Conservation (phyloP, 495 filamentous ascomycete genomes). For the Aspergillus funiculosus region DNA sequence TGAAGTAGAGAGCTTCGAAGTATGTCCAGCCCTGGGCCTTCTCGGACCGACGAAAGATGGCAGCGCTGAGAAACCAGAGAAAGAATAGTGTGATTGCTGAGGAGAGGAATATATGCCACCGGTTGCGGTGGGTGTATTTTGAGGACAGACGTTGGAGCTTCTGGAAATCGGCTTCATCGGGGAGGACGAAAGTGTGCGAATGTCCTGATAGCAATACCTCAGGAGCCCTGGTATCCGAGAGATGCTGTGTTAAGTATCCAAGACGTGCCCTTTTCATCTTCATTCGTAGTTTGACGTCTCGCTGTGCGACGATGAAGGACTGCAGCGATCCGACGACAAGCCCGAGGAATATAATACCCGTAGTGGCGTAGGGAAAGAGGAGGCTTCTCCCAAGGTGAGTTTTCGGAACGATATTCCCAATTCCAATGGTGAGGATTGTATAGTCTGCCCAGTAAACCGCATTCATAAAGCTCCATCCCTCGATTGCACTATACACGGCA, state of each 20-base stretch:
- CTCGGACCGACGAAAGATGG: constrained; percentile 60
- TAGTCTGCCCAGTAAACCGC: constrained; percentile 79
- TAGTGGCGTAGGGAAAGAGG: constrained; percentile 72
- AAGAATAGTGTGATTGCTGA: constrained; percentile 45
- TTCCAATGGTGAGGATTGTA: constrained; percentile 78
- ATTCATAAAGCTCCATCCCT: constrained; percentile 81
- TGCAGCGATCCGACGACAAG: constrained; percentile 73
- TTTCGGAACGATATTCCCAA: constrained; percentile 61
- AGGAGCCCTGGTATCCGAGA: too few relatives aligned
- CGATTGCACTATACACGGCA: constrained; percentile 62
- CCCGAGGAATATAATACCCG: constrained; percentile 78
- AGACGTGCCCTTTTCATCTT: constrained; percentile 63
- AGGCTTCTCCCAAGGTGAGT: constrained; percentile 61
- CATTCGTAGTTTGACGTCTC: constrained; percentile 56
- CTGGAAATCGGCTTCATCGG: neutral
- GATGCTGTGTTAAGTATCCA: constrained; percentile 59
- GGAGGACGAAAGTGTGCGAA: too few relatives aligned
- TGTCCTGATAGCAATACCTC: constrained; percentile 14
- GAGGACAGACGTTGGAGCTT: too few relatives aligned
- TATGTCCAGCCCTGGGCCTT: constrained; percentile 64
- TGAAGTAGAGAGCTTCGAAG: constrained; percentile 73
- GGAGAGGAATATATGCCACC: constrained; percentile 42
- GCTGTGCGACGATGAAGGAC: constrained; percentile 38
- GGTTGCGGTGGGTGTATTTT: neutral
- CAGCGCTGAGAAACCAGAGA: constrained; percentile 74